Conservation (phyloP, 2,329 filamentous ascomycete species). For the Fusarium irregulare region DNA sequence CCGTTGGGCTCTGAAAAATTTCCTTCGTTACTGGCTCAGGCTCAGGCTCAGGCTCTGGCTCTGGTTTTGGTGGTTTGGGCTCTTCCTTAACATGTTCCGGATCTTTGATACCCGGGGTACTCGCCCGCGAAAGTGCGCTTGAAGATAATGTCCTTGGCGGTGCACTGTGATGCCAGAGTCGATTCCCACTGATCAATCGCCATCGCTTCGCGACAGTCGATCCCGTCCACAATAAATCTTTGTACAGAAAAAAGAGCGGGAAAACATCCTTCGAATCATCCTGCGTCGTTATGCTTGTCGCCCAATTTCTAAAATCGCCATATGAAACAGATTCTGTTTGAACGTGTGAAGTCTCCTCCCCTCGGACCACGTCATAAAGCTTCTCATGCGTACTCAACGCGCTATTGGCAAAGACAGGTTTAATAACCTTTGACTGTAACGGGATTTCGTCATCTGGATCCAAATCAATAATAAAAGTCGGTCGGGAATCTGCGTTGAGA, state of each 20-base stretch:
- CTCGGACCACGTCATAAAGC: constrained; percentile 47
- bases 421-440: constrained; percentile 39
- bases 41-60: neutral
- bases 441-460: constrained; percentile 48
- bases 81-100: neutral
- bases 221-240: constrained; percentile 52
- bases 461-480: constrained; percentile 54
- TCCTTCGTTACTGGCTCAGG: neutral
- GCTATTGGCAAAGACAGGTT: constrained; percentile 52
- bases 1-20: neutral
- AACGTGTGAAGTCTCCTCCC: constrained; percentile 4
- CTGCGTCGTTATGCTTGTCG: constrained; percentile 54
- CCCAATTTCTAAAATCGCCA: constrained; percentile 55
- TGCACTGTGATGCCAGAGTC: constrained; percentile 45
- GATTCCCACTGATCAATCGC: constrained; percentile 57
- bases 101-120: neutral
- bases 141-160: constrained; percentile 7
- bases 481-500: constrained; percentile 52
- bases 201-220: constrained; percentile 54
- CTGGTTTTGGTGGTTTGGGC: neutral
- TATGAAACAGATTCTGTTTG: constrained; percentile 37
- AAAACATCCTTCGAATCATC: constrained; percentile 59
- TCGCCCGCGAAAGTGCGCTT: neutral
- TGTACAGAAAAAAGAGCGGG: constrained; percentile 54
- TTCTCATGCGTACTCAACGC: constrained; percentile 51